These are phyloP conservation scores for Ophiocordyceps sinensis DNA, from an alignment of 2,329 filamentous ascomycete genomes.

Conservation along the genomic window DNA sequence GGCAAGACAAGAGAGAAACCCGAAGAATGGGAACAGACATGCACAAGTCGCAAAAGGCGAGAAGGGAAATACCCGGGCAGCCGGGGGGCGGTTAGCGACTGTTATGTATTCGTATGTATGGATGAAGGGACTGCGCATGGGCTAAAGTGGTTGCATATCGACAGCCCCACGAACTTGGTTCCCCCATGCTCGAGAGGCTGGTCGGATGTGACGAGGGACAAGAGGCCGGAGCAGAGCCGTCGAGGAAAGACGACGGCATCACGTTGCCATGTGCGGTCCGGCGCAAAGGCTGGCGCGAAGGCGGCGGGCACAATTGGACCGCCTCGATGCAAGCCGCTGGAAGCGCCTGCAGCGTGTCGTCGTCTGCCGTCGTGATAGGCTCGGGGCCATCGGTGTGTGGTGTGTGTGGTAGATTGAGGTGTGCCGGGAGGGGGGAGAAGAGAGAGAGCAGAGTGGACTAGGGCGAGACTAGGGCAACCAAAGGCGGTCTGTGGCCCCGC, in stretches of 20 bases:
- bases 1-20: conserved; percentile 14
- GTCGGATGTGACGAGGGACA: conserved; percentile 1
- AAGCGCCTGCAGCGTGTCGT: conserved; percentile 5
- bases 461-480: no score
- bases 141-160: conserved; percentile 1
- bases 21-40: conserved; percentile 18
- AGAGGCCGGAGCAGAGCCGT: neutral
- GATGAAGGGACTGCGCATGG: no score
- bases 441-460: no score
- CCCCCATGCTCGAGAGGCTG: neutral
- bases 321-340: conserved; percentile 6
- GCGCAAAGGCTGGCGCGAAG: conserved; percentile 5
- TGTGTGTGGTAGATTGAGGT: neutral
- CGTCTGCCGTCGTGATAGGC: conserved; percentile 4
- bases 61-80: conserved; percentile 16
- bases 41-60: conserved; percentile 26
- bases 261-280: no score
- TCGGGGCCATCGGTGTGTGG: neutral
- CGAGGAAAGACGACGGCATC: neutral
- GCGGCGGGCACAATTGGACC: conserved; percentile 6
- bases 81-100: conserved; percentile 27
- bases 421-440: neutral
- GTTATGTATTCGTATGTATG: conserved; percentile 34
- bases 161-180: neutral
- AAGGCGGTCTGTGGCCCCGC: neutral